phyloP scores from a whole-genome alignment of 2,329 filamentous ascomycete species.

The Fusarium sp. region DNA sequence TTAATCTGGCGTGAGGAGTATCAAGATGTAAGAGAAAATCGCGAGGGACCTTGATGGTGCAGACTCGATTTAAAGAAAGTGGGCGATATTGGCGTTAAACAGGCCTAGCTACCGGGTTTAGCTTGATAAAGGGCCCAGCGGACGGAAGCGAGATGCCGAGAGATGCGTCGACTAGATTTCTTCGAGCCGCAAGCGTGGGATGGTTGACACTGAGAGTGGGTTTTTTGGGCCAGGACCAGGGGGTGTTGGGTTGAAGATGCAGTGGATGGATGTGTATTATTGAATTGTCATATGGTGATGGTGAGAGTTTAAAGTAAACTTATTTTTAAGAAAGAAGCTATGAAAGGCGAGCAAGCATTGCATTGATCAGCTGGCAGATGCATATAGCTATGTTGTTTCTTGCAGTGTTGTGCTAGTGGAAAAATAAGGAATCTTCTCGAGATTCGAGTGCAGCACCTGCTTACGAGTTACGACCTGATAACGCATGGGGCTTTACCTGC shows the following conservation, averaged over 20 bases:
- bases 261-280: background rate
- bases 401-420: background rate
- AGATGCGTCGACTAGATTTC: constrained; percentile 26
- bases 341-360: background rate
- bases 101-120: constrained; percentile 31
- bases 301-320: constrained; percentile 1
- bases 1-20: background rate
- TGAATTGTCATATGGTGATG: background rate
- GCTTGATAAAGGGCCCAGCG: constrained; percentile 25
- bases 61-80: constrained; percentile 32
- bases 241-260: constrained; percentile 4
- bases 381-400: background rate
- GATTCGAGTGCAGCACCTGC: background rate
- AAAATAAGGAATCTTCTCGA: background rate
- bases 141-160: constrained; percentile 46
- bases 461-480: constrained; percentile 6
- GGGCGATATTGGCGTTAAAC: constrained; percentile 23
- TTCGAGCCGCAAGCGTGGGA: constrained; percentile 28
- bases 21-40: background rate
- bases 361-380: background rate
- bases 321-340: background rate
- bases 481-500: constrained; percentile 16
- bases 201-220: constrained; percentile 14
- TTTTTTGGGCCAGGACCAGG: constrained; percentile 19
- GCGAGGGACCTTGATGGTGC: constrained; percentile 40